Evolutionary conservation across 2,329 filamentous ascomycete genomes (phyloP).

Genomic region (Calonectria pteridis): DNA sequence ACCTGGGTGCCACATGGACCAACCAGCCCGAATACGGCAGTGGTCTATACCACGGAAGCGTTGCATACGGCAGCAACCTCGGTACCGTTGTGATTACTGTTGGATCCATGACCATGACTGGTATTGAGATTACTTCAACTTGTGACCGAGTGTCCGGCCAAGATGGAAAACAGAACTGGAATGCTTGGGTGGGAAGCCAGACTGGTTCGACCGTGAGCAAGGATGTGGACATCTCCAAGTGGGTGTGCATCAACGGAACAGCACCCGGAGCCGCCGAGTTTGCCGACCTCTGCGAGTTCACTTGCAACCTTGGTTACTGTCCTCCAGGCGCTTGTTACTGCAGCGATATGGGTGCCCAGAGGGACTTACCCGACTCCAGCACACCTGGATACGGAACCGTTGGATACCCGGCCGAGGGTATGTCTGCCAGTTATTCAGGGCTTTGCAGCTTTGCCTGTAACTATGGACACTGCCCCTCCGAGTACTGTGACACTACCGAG

Average conservation of each 20-base stretch:
- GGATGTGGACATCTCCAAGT: constrained; percentile 12
- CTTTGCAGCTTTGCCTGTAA: constrained; percentile 8
- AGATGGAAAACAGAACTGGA: background rate
- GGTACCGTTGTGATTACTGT: background rate
- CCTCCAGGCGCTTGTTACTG: constrained; percentile 2
- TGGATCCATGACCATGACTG: background rate
- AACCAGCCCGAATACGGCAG: constrained; percentile 3
- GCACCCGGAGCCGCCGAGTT: constrained; percentile 9
- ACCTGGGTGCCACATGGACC: background rate
- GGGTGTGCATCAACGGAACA: constrained; percentile 7
- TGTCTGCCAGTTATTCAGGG: background rate
- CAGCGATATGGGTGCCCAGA: constrained; percentile 3
- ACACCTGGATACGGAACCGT: background rate
- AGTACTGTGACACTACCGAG: constrained; percentile 4
- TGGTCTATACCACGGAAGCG: constrained; percentile 11
- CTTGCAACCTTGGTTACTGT: background rate
- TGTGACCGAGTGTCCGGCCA: background rate
- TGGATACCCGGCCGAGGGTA: constrained; percentile 6
- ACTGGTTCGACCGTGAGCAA: background rate
- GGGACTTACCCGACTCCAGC: background rate
- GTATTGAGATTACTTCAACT: background rate
- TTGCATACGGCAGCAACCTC: background rate
- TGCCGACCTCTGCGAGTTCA: constrained; percentile 1
- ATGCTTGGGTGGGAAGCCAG: constrained; percentile 9
- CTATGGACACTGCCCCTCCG: background rate